These are phyloP conservation scores for Fraxinus pennsylvanica DNA, from an alignment of 257 asterid species.

Conservation along the genomic window DNA sequence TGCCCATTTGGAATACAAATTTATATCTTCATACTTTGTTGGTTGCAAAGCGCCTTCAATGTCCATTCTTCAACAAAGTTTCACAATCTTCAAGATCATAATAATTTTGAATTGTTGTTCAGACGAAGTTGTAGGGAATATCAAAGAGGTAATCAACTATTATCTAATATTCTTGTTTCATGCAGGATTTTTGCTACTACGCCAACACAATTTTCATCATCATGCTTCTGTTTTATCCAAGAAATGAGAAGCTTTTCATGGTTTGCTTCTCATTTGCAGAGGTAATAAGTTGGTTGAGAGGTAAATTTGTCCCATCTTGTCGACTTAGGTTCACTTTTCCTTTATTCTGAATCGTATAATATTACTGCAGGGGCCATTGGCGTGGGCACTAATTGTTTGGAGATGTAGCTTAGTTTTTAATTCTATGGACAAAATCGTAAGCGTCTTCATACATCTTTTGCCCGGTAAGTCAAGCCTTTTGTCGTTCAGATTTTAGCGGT, in stretches of 20 bases:
- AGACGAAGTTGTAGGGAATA: neutral
- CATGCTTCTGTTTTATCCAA: constrained; percentile 77
- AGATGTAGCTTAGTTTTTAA: constrained; percentile 94
- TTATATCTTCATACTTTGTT: neutral
- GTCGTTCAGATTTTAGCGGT: constrained; percentile 13
- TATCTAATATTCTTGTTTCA: constrained; percentile 21
- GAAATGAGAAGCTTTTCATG: constrained; percentile 92
- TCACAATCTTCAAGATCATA: neutral
- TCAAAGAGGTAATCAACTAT: neutral
- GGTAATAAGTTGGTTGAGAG: constrained; percentile 45
- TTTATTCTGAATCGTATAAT: constrained; percentile 3
- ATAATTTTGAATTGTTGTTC: neutral
- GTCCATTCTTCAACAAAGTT: neutral
- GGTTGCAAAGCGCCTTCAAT: neutral
- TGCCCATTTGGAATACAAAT: neutral
- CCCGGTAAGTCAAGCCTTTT: constrained; percentile 64
- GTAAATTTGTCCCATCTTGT: constrained; percentile 15
- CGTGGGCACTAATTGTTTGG: constrained; percentile 98
- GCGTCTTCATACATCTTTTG: constrained; percentile 94
- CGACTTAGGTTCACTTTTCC: constrained; percentile 1
- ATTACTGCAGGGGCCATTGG: constrained; percentile 87
- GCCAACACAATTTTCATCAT: constrained; percentile 88
- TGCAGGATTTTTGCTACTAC: constrained; percentile 94
- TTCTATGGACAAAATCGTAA: constrained; percentile 92
- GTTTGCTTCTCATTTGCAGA: constrained; percentile 98